Evolutionary conservation across 768 basidiomycete genomes (phyloP), one percentile per base, ranked within the genome.

Genomic region (Mycena chlorophos): DNA sequence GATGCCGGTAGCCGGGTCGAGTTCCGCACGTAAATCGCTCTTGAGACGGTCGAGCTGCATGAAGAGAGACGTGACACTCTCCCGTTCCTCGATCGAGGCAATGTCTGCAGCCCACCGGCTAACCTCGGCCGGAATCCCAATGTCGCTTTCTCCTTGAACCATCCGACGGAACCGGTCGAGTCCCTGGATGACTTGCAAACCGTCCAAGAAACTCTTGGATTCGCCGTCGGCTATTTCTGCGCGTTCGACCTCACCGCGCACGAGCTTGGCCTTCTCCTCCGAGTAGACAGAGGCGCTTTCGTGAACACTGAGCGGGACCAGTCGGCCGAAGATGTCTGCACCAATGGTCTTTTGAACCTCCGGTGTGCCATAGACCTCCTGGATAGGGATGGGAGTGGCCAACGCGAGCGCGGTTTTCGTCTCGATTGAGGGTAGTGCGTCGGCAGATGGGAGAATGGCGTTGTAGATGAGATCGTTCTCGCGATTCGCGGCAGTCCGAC

Each of bases 391-490:
- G 0, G 93, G 86, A 0, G 85, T 86, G 2, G 94, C 94, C 4
- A 95, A 85, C 3, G 60, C 55, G 20, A 62, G 51, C 1, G 77
- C 72, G 0, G 88, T 78, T 69, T 94, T 94, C 54, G 54, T 53
- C 52, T 98, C 97, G 57, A 99, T 84, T 8, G 73, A 66, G 0
- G 94, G 84, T 1, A 98, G 80, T 0, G 89, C 81, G 31, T 95
- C 91, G 2, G 85, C 78, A 8, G 88, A 74, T 5, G 94, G 91
- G 0, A 94, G 72, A 53, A 95, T 81, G 3, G 92, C 92, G 66
- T 98, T 94, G 75, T 99, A 99, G 61, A 99, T 96, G 49, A 99
- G 83, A 67, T 98, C 96, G 70, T 98, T 98, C 73, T 97, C 94
- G 51, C 89, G 86, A 51, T 82, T 79, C 0, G 90, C 90, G 59